A percentile compares a stretch with the other conserved stretches of the same genome.
Conservation (phyloP, 2,329 filamentous ascomycete genomes). For the Tolypocladium pustulatum region DNA sequence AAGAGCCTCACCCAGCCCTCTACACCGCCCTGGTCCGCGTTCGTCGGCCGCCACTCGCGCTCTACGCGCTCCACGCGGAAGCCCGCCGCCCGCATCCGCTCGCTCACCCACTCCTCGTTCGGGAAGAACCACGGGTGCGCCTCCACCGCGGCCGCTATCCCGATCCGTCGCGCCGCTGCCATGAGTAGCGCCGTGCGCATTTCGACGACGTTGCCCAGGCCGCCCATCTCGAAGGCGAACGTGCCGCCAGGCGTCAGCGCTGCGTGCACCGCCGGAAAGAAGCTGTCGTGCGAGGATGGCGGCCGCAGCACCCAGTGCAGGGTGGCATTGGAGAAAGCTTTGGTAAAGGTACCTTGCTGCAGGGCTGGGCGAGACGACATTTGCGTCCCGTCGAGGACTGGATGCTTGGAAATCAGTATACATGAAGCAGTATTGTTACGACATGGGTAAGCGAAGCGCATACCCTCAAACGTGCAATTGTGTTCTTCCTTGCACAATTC, state of each 20-base stretch:
- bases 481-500: neutral
- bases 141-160: slow-evolving; percentile 35
- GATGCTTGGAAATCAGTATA: neutral
- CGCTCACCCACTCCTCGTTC: slow-evolving; percentile 46
- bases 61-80: slow-evolving; percentile 44
- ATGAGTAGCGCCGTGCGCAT: slow-evolving; percentile 47
- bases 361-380: neutral
- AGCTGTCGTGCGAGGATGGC: neutral
- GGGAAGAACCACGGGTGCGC: slow-evolving; percentile 64
- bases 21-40: slow-evolving; percentile 45
- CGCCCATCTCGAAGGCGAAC: slow-evolving; percentile 63
- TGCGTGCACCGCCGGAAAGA: neutral
- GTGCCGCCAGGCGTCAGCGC: slow-evolving; percentile 31
- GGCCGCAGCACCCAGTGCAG: neutral
- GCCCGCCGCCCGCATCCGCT: slow-evolving; percentile 33
- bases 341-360: neutral
- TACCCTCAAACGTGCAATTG: neutral
- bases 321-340: neutral
- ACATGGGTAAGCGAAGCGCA: neutral
- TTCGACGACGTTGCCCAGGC: slow-evolving; percentile 57
- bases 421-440: neutral
- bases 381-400: neutral
- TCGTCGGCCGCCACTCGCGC: slow-evolving; percentile 55
- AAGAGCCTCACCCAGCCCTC: slow-evolving; percentile 58
- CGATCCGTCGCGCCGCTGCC: slow-evolving; percentile 39